Evolutionary conservation across 2,329 filamentous ascomycete species (phyloP), one percentile per base, ranked within the genome.

Genomic region (Amauroascus verrucosus): DNA sequence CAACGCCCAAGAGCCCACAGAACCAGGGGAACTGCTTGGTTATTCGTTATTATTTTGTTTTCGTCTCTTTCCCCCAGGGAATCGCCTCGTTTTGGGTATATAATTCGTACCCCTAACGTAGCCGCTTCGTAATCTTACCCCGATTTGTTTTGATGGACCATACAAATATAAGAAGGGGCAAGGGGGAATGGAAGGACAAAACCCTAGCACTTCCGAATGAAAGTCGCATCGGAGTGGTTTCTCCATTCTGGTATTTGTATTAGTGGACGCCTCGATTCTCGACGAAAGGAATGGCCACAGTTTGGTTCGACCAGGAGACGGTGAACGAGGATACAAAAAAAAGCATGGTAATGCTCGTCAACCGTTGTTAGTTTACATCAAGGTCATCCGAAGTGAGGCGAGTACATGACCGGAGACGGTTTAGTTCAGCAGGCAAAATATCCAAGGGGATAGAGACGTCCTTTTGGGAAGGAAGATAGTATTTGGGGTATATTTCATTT

Each of bases 401-500:
- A 35, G 13, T 35, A 35, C 6, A 14, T 35, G 13, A 11, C 11
- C 14, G 6, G 38, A 24, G 18, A 43, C 18, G 8, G 11, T 40
- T 4, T 24, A 24, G 38, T 13, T 24, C 38, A 43, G 8, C 3
- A 28, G 30, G 3, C 8, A 24, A 6, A 30, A 16, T 13, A 6
- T 28, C 35, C 5, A 4, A n/a, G n/a, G 18, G 9, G n/a, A 18
- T 16, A 38, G 6, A n/a, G 35, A 38, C 4, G 13, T 16, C 41
- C 7, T 28, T 30, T 45, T 6, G 2, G 24, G 9, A 28, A 30
- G 14, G n/a, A 16, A 16, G n/a, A 38, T 18, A 38, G 6, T 41
- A 22, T 41, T 33, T 20, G 28, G 37, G 48, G 48, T 43, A 43
- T 51, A 51, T 44, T 22, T 24, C 18, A 24, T 51, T 51, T 11